These are phyloP conservation scores for Salisapilia sapeloensis DNA, from an alignment of 352 stramenopile genomes.

Conservation along the genomic window DNA sequence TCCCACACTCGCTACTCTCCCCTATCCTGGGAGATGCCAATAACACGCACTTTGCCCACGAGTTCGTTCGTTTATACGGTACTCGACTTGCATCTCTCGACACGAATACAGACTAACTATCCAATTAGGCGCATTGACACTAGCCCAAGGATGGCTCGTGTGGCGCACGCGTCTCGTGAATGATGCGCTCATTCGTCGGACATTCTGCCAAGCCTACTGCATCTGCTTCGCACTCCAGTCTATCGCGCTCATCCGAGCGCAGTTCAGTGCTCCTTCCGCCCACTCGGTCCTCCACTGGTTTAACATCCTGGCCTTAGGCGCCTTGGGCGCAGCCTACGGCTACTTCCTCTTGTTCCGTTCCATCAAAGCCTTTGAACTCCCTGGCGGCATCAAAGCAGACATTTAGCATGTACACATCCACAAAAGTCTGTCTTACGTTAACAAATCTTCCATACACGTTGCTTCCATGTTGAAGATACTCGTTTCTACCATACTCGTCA, in stretches of 20 bases:
- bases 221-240: conserved; percentile 74
- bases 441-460: background rate
- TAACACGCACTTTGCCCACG: conserved; percentile 73
- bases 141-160: conserved; percentile 75
- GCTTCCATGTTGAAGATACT: too few relatives aligned
- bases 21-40: conserved; percentile 51
- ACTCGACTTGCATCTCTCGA: background rate
- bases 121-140: conserved; percentile 38
- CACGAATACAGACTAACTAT: background rate
- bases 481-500: too few relatives aligned
- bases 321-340: conserved; percentile 48
- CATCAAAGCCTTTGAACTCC: conserved; percentile 78
- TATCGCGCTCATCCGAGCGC: conserved; percentile 47
- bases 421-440: background rate
- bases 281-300: conserved; percentile 72
- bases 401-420: conserved; percentile 9
- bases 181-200: conserved; percentile 66
- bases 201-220: conserved; percentile 80
- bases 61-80: conserved; percentile 80
- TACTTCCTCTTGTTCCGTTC: conserved; percentile 80
- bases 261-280: conserved; percentile 48
- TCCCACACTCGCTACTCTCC: conserved; percentile 65
- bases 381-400: conserved; percentile 29
- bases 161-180: conserved; percentile 76
- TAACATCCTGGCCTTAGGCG: conserved; percentile 57